Conservation (phyloP, 345 rosid genomes). For the Linum trigynum region DNA sequence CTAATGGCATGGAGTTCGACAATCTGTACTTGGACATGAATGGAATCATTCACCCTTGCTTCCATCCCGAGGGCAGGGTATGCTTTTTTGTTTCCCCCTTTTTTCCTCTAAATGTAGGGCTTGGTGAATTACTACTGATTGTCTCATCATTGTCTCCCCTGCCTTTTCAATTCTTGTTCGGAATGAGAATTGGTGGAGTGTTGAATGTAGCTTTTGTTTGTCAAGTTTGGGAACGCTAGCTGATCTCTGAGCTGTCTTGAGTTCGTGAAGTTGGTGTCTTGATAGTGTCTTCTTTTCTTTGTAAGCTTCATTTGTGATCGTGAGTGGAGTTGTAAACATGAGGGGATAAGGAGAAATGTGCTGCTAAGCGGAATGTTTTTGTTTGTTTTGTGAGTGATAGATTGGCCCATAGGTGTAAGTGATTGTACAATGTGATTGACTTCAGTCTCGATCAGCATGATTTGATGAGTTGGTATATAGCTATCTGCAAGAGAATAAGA, state of each 20-base stretch:
- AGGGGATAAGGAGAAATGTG: too few species aligned
- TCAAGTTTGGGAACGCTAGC: background rate
- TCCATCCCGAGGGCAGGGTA: conserved; percentile 97
- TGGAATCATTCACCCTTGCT: conserved; percentile 92
- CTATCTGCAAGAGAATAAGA: background rate
- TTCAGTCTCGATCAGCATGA: background rate
- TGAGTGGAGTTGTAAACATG: too few species aligned
- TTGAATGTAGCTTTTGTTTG: too few species aligned
- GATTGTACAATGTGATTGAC: background rate
- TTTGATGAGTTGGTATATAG: background rate
- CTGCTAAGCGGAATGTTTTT: too few species aligned
- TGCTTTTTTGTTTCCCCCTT: background rate
- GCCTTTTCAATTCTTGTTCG: background rate
- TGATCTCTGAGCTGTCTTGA: background rate
- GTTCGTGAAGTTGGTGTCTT: background rate
- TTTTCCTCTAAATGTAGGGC: background rate
- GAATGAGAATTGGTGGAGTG: background rate
- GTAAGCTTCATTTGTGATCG: too few species aligned
- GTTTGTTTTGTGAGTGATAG: too few species aligned
- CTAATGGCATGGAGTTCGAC: conserved; percentile 85
- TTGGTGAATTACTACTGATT: background rate
- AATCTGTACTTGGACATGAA: conserved; percentile 93
- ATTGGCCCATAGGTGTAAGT: too few species aligned
- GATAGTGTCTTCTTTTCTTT: too few species aligned
- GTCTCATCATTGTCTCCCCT: background rate